A percentile compares a stretch with the other conserved stretches of the same genome.
Evolutionary conservation across 2,329 filamentous ascomycete species (phyloP).

Genomic region (Botrytis fragariae): DNA sequence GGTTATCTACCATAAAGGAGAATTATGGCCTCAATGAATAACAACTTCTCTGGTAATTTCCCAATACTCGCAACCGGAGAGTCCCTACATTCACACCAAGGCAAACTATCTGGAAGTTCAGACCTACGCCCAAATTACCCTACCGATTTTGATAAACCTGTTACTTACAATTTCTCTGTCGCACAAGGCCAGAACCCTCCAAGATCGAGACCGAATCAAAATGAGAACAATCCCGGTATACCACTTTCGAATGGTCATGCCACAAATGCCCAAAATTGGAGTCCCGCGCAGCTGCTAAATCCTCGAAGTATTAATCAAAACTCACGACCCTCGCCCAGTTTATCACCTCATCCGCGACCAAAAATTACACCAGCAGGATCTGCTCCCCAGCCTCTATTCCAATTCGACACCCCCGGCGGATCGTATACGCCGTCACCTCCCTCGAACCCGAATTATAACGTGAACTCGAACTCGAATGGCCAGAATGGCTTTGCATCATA

Average conservation of each 20-base stretch:
- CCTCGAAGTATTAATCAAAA: slow-evolving; percentile 37
- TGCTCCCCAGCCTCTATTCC: slow-evolving; percentile 31
- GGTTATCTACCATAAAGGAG: not conserved
- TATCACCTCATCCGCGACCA: not conserved
- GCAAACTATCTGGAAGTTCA: slow-evolving; percentile 21
- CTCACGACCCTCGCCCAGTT: not conserved
- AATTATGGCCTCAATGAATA: slow-evolving; percentile 39
- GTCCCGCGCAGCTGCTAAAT: slow-evolving; percentile 44
- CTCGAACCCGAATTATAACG: not conserved
- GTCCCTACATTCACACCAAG: slow-evolving; percentile 18
- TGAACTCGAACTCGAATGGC: slow-evolving; percentile 1
- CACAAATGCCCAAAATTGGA: slow-evolving; percentile 38
- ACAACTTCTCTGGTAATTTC: slow-evolving; percentile 38
- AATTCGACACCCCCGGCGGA: slow-evolving; percentile 36
- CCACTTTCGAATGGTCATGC: slow-evolving; percentile 13
- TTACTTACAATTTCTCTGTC: slow-evolving; percentile 17
- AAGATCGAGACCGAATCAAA: slow-evolving; percentile 26
- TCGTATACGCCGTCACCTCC: slow-evolving; percentile 19
- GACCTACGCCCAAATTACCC: slow-evolving; percentile 25
- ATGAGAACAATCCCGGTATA: slow-evolving; percentile 3
- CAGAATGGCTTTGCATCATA: slow-evolving; percentile 27
- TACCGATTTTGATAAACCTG: slow-evolving; percentile 12
- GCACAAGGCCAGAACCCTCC: slow-evolving; percentile 33
- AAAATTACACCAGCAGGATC: slow-evolving; percentile 22
- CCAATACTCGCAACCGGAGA: slow-evolving; percentile 20